phyloP scores from a whole-genome alignment of 2,329 filamentous ascomycete species.

The Conoideocrella luteorostrata region DNA sequence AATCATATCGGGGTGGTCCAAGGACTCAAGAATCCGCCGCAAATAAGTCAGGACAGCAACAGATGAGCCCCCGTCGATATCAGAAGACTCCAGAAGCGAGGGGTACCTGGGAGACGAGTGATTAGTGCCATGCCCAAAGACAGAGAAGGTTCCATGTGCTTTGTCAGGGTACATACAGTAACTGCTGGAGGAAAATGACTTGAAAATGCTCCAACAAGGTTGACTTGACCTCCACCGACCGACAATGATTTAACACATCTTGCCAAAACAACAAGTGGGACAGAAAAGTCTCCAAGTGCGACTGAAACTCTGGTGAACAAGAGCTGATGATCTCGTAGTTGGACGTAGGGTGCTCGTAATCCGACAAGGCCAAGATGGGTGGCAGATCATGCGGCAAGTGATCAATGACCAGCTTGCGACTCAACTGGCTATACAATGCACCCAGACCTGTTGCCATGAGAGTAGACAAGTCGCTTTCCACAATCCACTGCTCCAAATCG shows the following conservation, averaged over 20 bases:
- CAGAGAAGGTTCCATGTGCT: no score
- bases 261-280: constrained; percentile 98
- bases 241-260: constrained; percentile 92
- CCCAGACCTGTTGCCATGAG: constrained; percentile 95
- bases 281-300: constrained; percentile 87
- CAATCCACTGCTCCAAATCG: constrained; percentile 87
- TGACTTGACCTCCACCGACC: constrained; percentile 83
- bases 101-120: constrained; percentile 65
- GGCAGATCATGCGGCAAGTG: constrained; percentile 70
- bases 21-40: constrained; percentile 78
- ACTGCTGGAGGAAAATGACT: constrained; percentile 88
- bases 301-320: constrained; percentile 67
- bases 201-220: constrained; percentile 96
- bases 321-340: constrained; percentile 68
- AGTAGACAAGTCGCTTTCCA: constrained; percentile 92
- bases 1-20: constrained; percentile 91
- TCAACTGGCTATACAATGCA: constrained; percentile 61
- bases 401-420: constrained; percentile 74
- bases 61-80: constrained; percentile 93
- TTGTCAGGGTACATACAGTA: constrained; percentile 68
- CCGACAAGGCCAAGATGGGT: constrained; percentile 79
- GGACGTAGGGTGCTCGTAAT: constrained; percentile 69
- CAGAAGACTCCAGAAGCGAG: constrained; percentile 90
- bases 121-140: background rate
- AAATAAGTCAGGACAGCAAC: constrained; percentile 94